Evolutionary conservation across 2,329 filamentous ascomycete species (phyloP).

Genomic region (Apiospora aurea): DNA sequence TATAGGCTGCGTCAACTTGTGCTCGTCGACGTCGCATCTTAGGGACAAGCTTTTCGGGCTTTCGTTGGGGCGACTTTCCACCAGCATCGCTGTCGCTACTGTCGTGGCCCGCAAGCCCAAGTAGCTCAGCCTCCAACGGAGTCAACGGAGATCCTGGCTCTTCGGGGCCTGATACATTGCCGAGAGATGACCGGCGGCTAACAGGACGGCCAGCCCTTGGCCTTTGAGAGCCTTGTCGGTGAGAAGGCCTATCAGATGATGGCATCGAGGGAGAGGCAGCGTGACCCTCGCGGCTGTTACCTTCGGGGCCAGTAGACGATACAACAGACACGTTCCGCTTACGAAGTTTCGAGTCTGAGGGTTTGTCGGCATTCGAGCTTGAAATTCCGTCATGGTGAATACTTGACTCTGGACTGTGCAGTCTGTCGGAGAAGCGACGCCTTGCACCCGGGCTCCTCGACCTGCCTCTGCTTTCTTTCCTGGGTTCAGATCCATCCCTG

Average conservation of each 20-base stretch:
- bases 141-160: conserved; percentile 39
- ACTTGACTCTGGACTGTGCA: not conserved
- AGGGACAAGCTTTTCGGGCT: not conserved
- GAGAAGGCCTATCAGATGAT: not conserved
- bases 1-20: conserved; percentile 27
- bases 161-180: conserved; percentile 25
- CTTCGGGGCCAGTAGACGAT: not conserved
- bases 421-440: not conserved
- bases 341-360: not conserved
- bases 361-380: not conserved
- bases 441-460: not conserved
- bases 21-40: conserved; percentile 21
- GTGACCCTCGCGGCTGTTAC: not conserved
- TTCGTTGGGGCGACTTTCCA: conserved; percentile 30
- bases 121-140: conserved; percentile 40
- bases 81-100: conserved; percentile 35
- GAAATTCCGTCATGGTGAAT: not conserved
- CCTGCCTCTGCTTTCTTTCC: not conserved
- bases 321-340: not conserved
- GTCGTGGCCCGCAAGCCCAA: conserved; percentile 36
- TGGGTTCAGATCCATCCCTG: not conserved
- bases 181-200: conserved; percentile 36
- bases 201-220: conserved; percentile 18
- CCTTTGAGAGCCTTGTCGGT: not conserved
- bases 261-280: not conserved